Evolutionary conservation across 2,329 filamentous ascomycete species (phyloP), one percentile per base, ranked within the genome.

Genomic region (Emergomyces africanus): DNA sequence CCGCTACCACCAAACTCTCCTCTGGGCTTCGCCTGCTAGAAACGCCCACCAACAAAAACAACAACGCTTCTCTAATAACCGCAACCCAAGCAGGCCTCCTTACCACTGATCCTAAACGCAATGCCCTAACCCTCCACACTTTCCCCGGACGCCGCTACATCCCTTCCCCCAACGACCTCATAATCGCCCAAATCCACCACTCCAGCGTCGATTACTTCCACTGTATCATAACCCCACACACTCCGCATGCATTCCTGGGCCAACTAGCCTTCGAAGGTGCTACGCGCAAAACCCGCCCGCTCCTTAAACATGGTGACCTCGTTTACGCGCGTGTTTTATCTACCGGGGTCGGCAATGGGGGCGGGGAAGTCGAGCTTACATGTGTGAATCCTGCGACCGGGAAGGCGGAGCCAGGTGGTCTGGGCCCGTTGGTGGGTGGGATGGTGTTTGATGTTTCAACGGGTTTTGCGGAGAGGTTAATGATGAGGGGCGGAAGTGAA

Each of bases 261-360:
- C 88, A 95, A 65, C 81, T 97, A 23, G 84, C 90, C n/a, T 99
- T 99, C 71, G 92, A 97, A 74, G 85, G 85, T 63, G 94, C 90
- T 20, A 90, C 87, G 50, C 94, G 91, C 73, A 97, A 97, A 76
- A 96, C 89, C 2, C 82, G 91, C 1, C 94, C 94, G 0, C 81
- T 89, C 63, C 81, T 97, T 49, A 77, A 80, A 33, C 69, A 83
- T 15, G 90, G 90, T 42, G 84, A 89, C 57, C 77, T 96, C 33
- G 89, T 97, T 41, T 97, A 97, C 75, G 92, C 91, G 42, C 87
- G 92, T 62, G 84, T 99, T 49, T 78, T 82, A 33, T 82, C 87
- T 46, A 86, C 88, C 20, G 87, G 89, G 67, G 84, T 90, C 30
- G 87, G 89, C 68, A 44, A 30, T 28, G 85, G 86, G 64, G 87